Conservation (phyloP, 139 green algal genomes). For the Prasinococcaceae sp. region DNA sequence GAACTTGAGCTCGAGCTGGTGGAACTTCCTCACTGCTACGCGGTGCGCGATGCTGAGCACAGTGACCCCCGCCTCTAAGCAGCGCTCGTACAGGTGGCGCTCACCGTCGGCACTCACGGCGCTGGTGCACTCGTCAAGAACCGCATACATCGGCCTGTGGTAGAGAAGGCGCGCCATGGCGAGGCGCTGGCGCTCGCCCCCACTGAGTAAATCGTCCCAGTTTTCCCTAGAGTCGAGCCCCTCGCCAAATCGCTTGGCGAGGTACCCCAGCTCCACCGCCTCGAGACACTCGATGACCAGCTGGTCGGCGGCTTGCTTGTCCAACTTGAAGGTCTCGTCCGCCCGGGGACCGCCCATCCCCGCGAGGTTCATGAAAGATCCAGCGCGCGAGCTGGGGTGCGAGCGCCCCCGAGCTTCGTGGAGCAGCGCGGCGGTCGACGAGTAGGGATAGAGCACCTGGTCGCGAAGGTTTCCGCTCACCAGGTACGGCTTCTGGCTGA, state of each 20-base stretch:
- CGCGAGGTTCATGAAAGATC: no score
- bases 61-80: constrained; percentile 54
- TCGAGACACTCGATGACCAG: not conserved
- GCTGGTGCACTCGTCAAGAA: constrained; percentile 29
- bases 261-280: constrained; percentile 19
- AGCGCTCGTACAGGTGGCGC: constrained; percentile 45
- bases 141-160: constrained; percentile 17
- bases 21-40: constrained; percentile 40
- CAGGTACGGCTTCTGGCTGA: constrained; percentile 33
- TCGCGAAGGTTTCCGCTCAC: constrained; percentile 29
- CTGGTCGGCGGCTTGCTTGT: not conserved
- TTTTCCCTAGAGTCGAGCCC: constrained; percentile 22
- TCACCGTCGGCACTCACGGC: constrained; percentile 30
- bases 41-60: constrained; percentile 80
- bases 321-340: not conserved
- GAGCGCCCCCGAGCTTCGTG: not conserved
- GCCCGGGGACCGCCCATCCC: no score
- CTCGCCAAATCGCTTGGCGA: constrained; percentile 16
- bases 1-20: no score
- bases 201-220: constrained; percentile 26
- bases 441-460: constrained; percentile 27
- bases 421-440: not conserved
- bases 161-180: constrained; percentile 26
- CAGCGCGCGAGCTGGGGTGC: no score
- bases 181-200: constrained; percentile 33